phyloP scores from a whole-genome alignment of 2,329 filamentous ascomycete genomes.

The Gnomoniopsis sp. region DNA sequence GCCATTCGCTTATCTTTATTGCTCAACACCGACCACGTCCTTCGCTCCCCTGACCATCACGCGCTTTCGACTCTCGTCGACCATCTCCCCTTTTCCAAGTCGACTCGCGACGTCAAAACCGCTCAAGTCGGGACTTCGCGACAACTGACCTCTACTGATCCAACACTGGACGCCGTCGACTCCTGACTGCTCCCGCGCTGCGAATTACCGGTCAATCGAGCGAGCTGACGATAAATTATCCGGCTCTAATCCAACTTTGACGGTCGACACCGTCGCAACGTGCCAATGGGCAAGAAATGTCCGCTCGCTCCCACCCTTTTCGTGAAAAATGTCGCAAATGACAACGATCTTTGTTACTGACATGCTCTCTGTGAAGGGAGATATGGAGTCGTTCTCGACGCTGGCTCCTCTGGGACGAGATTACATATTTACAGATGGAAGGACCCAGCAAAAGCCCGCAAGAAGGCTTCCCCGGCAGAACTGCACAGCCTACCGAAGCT shows the following conservation, averaged over 20 bases:
- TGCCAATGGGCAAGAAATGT: constrained; percentile 21
- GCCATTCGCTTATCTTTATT: background rate
- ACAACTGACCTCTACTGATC: too few relatives aligned
- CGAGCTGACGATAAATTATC: background rate
- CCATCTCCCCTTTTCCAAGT: constrained; percentile 6
- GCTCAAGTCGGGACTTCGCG: background rate
- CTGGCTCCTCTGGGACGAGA: constrained; percentile 94
- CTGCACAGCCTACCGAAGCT: constrained; percentile 72
- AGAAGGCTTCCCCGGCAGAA: constrained; percentile 56
- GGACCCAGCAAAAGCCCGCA: constrained; percentile 65
- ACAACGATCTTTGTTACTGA: constrained; percentile 11
- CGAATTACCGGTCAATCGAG: background rate
- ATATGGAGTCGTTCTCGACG: constrained; percentile 96
- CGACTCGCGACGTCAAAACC: background rate
- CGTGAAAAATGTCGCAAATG: too few relatives aligned
- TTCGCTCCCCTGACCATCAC: constrained; percentile 12
- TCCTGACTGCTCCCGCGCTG: background rate
- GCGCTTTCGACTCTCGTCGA: constrained; percentile 6
- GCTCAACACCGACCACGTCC: background rate
- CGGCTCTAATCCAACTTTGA: background rate
- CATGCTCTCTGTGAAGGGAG: constrained; percentile 40
- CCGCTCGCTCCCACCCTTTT: background rate
- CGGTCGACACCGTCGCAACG: constrained; percentile 5
- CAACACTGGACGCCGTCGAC: background rate
- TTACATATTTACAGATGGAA: constrained; percentile 94